Percentiles rank a stretch among this genome's conserved stretches.
Conservation (phyloP, 2,329 filamentous ascomycete species). For the Claviceps sp. region DNA sequence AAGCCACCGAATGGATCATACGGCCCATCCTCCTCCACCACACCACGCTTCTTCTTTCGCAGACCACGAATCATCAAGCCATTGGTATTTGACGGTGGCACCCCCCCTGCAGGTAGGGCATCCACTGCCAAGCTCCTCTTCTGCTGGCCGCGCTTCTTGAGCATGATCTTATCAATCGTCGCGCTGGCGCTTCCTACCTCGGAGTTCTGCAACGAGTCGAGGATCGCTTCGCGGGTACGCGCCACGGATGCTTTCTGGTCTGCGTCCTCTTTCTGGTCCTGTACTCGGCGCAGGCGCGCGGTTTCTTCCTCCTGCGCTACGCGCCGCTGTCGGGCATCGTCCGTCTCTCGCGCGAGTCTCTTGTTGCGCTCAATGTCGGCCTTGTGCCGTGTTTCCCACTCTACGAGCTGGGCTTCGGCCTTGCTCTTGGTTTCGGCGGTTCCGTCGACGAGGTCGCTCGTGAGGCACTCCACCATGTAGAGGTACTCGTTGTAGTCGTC, state of each 20-base stretch:
- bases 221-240: conserved; percentile 52
- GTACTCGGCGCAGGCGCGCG: conserved; percentile 42
- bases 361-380: conserved; percentile 52
- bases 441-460: conserved; percentile 72
- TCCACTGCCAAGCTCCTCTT: conserved; percentile 23
- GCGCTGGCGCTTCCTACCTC: conserved; percentile 45
- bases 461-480: conserved; percentile 79
- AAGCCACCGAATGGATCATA: conserved; percentile 85
- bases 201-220: conserved; percentile 54
- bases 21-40: conserved; percentile 44
- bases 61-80: conserved; percentile 63
- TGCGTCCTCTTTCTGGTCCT: conserved; percentile 54
- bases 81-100: conserved; percentile 8
- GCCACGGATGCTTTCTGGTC: conserved; percentile 52
- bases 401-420: conserved; percentile 30
- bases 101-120: conserved; percentile 11
- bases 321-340: conserved; percentile 37
- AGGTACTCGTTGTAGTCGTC: conserved; percentile 87
- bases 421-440: conserved; percentile 45
- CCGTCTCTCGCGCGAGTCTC: conserved; percentile 39
- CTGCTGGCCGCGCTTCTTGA: conserved; percentile 58
- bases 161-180: conserved; percentile 45
- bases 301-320: conserved; percentile 55
- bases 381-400: conserved; percentile 63
- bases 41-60: conserved; percentile 41